Evolutionary conservation across 2,329 filamentous ascomycete genomes (phyloP).

Genomic region (Bipolaris zeicola): DNA sequence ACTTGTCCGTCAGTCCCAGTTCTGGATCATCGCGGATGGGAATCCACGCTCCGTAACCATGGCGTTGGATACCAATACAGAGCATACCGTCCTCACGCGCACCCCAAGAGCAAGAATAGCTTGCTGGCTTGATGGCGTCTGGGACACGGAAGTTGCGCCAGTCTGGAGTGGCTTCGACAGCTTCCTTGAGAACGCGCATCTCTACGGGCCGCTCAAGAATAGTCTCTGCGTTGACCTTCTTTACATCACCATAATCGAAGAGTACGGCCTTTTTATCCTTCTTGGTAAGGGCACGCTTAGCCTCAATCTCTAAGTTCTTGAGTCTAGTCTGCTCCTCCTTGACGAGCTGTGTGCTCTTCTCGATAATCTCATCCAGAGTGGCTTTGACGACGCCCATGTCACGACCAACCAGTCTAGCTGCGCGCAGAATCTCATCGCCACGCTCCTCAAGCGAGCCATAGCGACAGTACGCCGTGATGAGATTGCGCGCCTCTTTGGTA

Average conservation of each 20-base stretch:
- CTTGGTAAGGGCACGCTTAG: conserved; percentile 84
- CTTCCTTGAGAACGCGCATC: conserved; percentile 79
- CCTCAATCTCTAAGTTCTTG: conserved; percentile 68
- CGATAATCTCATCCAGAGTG: conserved; percentile 78
- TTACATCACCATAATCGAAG: conserved; percentile 91
- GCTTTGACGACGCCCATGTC: conserved; percentile 79
- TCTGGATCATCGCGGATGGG: conserved; percentile 92
- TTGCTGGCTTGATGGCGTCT: conserved; percentile 89
- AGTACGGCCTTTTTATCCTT: conserved; percentile 97
- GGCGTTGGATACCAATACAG: conserved; percentile 86
- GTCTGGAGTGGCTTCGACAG: conserved; percentile 68
- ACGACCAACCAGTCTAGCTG: conserved; percentile 82
- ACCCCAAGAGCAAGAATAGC: conserved; percentile 92
- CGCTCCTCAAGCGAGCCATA: conserved; percentile 91
- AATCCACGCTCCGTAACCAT: conserved; percentile 95
- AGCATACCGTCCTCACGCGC: conserved; percentile 96
- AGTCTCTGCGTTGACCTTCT: conserved; percentile 94
- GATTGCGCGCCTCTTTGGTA: conserved; percentile 90
- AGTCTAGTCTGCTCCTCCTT: conserved; percentile 72
- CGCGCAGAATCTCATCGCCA: conserved; percentile 82
- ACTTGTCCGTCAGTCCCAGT: conserved; percentile 83
- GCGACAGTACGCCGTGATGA: conserved; percentile 87
- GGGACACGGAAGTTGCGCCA: conserved; percentile 82
- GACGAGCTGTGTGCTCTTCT: conserved; percentile 71
- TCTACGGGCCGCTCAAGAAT: conserved; percentile 90